These are phyloP conservation scores for Sungouiella blattae DNA, from an alignment of 805 yeast genomes.

Conservation along the genomic window DNA sequence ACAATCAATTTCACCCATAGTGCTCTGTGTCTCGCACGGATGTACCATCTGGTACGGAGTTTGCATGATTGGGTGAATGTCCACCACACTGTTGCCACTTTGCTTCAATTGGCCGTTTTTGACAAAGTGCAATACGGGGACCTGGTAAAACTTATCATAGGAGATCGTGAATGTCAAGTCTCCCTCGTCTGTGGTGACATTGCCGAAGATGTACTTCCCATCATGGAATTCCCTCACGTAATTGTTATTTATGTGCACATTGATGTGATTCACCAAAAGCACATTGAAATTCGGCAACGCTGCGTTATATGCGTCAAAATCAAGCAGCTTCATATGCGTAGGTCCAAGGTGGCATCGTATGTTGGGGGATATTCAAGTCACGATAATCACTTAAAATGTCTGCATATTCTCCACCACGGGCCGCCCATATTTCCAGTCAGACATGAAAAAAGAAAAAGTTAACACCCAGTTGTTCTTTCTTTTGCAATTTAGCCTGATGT, in stretches of 20 bases:
- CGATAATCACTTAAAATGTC: too few relatives aligned
- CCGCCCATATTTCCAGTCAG: too few relatives aligned
- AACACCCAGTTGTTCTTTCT: too few relatives aligned
- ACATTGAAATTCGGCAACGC: conserved; percentile 14
- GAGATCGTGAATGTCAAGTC: conserved; percentile 23
- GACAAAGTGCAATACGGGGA: conserved; percentile 28
- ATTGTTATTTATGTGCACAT: conserved; percentile 7
- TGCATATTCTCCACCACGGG: too few relatives aligned
- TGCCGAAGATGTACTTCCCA: conserved; percentile 3
- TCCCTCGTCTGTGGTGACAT: neutral
- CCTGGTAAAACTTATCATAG: conserved; percentile 26
- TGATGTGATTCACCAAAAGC: conserved; percentile 9
- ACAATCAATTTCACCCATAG: conserved; percentile 5
- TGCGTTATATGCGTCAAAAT: conserved; percentile 13
- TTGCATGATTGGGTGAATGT: conserved; percentile 13
- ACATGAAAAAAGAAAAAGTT: too few relatives aligned
- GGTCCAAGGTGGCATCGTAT: too few relatives aligned
- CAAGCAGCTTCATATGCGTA: too few relatives aligned
- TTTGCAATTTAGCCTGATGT: too few relatives aligned
- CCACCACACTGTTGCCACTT: conserved; percentile 5
- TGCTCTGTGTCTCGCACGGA: conserved; percentile 14
- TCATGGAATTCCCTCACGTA: conserved; percentile 5
- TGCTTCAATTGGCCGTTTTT: neutral
- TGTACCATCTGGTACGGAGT: conserved; percentile 11
- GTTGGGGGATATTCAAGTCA: too few relatives aligned